Conservation (phyloP, 2,329 filamentous ascomycete species). For the Dothistroma pini region DNA sequence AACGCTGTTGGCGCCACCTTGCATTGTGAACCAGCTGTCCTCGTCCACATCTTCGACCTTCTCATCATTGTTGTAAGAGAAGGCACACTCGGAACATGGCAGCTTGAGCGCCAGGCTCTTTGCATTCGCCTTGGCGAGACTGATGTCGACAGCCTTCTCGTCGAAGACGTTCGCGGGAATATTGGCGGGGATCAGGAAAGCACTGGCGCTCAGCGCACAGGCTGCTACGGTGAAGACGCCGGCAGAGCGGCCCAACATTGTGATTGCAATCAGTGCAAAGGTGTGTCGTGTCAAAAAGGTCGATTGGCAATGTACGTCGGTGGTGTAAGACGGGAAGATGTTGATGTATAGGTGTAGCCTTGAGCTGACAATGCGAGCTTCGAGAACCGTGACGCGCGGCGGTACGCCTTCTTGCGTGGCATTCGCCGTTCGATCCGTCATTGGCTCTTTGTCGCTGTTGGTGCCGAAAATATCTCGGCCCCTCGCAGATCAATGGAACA, state of each 20-base stretch:
- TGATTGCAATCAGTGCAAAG: slow-evolving; percentile 19
- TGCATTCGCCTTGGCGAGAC: slow-evolving; percentile 33
- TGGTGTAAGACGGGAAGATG: neutral
- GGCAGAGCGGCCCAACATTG: slow-evolving; percentile 34
- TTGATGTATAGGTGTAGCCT: neutral
- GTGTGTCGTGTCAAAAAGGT: neutral
- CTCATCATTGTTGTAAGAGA: slow-evolving; percentile 33
- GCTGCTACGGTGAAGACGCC: slow-evolving; percentile 28
- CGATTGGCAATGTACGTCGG: neutral
- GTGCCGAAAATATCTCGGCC: too few species aligned
- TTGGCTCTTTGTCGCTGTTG: too few species aligned
- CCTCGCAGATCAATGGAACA: neutral
- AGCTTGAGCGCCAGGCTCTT: slow-evolving; percentile 46
- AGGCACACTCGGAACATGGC: slow-evolving; percentile 54
- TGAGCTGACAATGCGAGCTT: neutral
- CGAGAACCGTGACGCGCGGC: neutral
- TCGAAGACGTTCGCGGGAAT: slow-evolving; percentile 40
- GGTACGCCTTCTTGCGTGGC: neutral
- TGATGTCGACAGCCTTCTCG: slow-evolving; percentile 17
- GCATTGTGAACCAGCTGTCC: slow-evolving; percentile 30
- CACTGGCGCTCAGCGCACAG: slow-evolving; percentile 32
- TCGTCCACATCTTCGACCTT: slow-evolving; percentile 22
- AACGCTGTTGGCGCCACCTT: slow-evolving; percentile 33
- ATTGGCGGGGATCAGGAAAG: slow-evolving; percentile 54
- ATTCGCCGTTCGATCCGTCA: too few species aligned